Percentiles rank a stretch among this genome's conserved stretches.
phyloP scores from a whole-genome alignment of 306 rosid genomes.

The Crotalaria pallida region DNA sequence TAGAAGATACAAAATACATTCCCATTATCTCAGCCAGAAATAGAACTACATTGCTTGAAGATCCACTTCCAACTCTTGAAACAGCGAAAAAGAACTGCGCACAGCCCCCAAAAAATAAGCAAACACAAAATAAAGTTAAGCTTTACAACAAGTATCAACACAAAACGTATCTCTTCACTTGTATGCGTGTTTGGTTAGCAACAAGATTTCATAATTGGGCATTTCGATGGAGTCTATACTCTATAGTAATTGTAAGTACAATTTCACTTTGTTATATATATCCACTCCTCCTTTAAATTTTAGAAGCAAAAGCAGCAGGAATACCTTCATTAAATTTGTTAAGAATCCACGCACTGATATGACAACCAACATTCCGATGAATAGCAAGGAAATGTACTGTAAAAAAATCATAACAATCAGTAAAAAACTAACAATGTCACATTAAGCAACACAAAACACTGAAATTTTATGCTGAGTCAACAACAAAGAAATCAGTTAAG shows the following conservation, averaged over 20 bases:
- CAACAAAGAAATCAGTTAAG: not conserved
- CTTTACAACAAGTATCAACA: not conserved
- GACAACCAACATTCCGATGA: slow-evolving; percentile 89
- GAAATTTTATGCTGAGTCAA: not conserved
- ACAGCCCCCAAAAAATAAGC: not conserved
- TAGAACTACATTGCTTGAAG: slow-evolving; percentile 95
- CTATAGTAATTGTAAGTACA: not conserved
- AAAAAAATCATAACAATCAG: slow-evolving; percentile 19
- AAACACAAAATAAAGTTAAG: not conserved
- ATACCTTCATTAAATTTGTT: slow-evolving; percentile 98
- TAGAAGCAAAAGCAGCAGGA: slow-evolving; percentile 13
- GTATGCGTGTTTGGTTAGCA: not conserved
- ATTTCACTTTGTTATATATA: not conserved
- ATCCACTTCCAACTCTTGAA: slow-evolving; percentile 98
- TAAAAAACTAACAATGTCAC: not conserved
- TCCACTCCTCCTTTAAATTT: not conserved
- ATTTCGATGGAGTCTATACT: not conserved
- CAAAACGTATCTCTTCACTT: not conserved
- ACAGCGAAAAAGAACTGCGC: slow-evolving; percentile 95
- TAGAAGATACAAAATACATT: slow-evolving; percentile 91
- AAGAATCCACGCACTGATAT: slow-evolving; percentile 95
- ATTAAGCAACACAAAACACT: not conserved
- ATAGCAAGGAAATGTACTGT: slow-evolving; percentile 87
- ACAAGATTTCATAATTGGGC: not conserved
- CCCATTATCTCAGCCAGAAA: slow-evolving; percentile 98